Evolutionary conservation across 225 moss, liverwort and hornwort species (phyloP).

Genomic region (Polytrichum formosum): DNA sequence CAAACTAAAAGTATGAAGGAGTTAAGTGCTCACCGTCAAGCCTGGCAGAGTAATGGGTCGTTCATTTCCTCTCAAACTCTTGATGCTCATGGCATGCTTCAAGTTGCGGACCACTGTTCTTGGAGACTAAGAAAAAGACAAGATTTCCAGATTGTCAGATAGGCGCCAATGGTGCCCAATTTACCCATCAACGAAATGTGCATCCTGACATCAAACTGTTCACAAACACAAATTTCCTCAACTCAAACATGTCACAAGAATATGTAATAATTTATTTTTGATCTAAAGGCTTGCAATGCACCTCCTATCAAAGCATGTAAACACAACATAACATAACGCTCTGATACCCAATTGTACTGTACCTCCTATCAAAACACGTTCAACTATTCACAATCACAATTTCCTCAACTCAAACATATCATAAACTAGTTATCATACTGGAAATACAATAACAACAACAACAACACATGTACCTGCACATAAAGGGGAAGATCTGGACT

Average conservation of each 20-base stretch:
- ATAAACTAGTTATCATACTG: background rate
- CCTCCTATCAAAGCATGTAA: too few species aligned
- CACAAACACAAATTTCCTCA: too few species aligned
- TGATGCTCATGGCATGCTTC: slow-evolving; percentile 48
- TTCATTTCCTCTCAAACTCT: slow-evolving; percentile 42
- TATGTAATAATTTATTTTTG: too few species aligned
- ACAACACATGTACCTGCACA: slow-evolving; percentile 40
- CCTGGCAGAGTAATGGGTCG: slow-evolving; percentile 48
- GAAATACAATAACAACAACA: background rate
- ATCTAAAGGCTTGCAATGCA: too few species aligned
- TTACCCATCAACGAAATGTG: too few species aligned
- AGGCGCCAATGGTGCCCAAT: too few species aligned
- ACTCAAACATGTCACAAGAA: background rate
- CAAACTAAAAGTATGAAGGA: too few species aligned
- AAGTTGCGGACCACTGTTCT: slow-evolving; percentile 46
- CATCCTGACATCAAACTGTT: background rate
- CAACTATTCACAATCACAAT: too few species aligned
- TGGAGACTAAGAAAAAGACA: slow-evolving; percentile 24
- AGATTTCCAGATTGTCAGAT: too few species aligned
- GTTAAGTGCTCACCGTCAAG: slow-evolving; percentile 27
- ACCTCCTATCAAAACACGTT: too few species aligned
- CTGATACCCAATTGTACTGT: too few species aligned
- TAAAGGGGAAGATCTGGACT: slow-evolving; percentile 39
- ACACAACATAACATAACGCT: too few species aligned
- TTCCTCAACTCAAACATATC: background rate